phyloP scores from a whole-genome alignment of 805 yeast genomes.

The Zygotorulaspora chibaensis region DNA sequence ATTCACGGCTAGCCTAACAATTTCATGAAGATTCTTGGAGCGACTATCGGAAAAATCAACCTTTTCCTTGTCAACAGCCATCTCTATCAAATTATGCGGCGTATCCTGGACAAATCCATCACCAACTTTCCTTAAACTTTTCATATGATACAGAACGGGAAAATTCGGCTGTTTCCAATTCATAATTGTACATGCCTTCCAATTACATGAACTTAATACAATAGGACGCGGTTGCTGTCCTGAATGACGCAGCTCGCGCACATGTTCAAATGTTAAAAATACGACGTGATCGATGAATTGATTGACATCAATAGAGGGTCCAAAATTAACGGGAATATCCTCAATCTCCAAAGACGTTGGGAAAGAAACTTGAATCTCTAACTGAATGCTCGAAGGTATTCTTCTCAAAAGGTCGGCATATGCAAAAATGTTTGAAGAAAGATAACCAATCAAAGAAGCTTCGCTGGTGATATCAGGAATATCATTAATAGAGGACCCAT shows the following conservation, averaged over 20 bases:
- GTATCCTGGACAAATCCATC: conserved; percentile 27
- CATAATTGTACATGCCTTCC: conserved; percentile 84
- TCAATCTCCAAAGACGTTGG: conserved; percentile 56
- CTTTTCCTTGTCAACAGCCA: conserved; percentile 22
- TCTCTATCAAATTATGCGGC: conserved; percentile 26
- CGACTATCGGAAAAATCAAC: conserved; percentile 11
- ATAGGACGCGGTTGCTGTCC: conserved; percentile 51
- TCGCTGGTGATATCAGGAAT: conserved; percentile 24
- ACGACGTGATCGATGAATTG: conserved; percentile 71
- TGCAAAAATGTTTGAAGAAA: conserved; percentile 47
- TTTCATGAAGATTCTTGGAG: conserved; percentile 71
- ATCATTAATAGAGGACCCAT: conserved; percentile 26
- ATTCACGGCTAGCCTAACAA: conserved; percentile 69
- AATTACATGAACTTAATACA: conserved; percentile 80
- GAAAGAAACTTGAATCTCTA: conserved; percentile 70
- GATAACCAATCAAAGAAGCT: conserved; percentile 24
- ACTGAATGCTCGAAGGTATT: conserved; percentile 56
- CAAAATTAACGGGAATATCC: conserved; percentile 39
- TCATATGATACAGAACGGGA: conserved; percentile 85
- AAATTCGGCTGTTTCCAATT: conserved; percentile 99
- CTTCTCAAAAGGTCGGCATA: conserved; percentile 53
- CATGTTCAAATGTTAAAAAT: conserved; percentile 71
- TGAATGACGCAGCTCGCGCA: conserved; percentile 43
- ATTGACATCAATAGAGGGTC: conserved; percentile 54
- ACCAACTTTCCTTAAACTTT: conserved; percentile 45